Percentiles rank a stretch among this genome's conserved stretches.
These are phyloP conservation scores for Trametopsis cervina DNA, from an alignment of 768 basidiomycete genomes.

Conservation along the genomic window DNA sequence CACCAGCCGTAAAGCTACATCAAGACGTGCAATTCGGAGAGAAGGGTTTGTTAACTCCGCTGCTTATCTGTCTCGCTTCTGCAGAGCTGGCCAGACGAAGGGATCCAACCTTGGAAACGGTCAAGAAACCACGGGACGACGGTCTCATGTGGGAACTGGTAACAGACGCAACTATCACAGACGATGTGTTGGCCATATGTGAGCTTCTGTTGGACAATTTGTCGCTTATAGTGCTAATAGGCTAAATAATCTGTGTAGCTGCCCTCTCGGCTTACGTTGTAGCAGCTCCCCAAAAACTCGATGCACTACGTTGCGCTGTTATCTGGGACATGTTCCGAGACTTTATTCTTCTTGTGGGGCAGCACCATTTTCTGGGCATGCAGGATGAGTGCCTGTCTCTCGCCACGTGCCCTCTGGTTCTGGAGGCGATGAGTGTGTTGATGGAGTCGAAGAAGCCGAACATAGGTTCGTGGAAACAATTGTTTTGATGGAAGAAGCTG, in stretches of 20 bases:
- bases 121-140: slow-evolving; percentile 19
- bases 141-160: slow-evolving; percentile 34
- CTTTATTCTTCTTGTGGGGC: neutral
- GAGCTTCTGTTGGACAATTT: slow-evolving; percentile 21
- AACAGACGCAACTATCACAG: slow-evolving; percentile 16
- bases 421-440: neutral
- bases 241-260: neutral
- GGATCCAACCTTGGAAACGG: slow-evolving; percentile 9
- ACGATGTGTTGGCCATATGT: slow-evolving; percentile 37
- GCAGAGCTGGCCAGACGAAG: neutral
- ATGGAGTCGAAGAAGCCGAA: too few species aligned
- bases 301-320: neutral
- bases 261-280: neutral
- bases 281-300: neutral
- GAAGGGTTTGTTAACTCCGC: too few species aligned
- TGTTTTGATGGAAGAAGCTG: too few species aligned
- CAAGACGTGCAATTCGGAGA: too few species aligned
- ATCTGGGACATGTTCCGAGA: neutral
- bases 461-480: too few species aligned
- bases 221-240: too few species aligned
- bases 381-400: neutral
- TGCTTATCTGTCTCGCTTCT: neutral
- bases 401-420: neutral
- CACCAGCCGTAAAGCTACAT: too few species aligned
- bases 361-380: neutral